phyloP scores from a whole-genome alignment of 2,329 filamentous ascomycete genomes.

The Cordyceps cateniannulata region DNA sequence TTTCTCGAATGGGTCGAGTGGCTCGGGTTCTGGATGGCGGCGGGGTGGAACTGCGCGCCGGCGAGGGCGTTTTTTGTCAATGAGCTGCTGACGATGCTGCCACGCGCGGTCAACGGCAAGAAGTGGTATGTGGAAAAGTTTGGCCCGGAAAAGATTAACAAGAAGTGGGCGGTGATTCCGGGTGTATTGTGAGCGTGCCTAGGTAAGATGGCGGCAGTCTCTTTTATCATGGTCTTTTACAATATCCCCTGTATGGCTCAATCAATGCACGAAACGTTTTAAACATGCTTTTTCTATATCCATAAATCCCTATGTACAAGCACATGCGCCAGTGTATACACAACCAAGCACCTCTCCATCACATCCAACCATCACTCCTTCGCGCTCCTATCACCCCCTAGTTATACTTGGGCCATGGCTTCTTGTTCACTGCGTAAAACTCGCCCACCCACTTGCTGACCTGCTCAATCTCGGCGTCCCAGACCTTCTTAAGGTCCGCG shows the following conservation, averaged over 20 bases:
- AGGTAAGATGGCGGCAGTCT: no score
- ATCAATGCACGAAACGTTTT: no score
- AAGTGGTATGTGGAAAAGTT: slow-evolving; percentile 86
- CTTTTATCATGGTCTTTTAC: no score
- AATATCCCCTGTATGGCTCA: no score
- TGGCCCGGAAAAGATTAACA: slow-evolving; percentile 71
- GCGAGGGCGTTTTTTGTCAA: slow-evolving; percentile 80
- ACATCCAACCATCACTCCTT: not conserved
- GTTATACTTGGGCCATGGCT: not conserved
- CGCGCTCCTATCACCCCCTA: not conserved
- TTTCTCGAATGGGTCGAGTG: slow-evolving; percentile 97
- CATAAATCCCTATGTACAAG: not conserved
- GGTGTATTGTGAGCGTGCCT: slow-evolving; percentile 36
- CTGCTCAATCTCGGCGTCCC: slow-evolving; percentile 43
- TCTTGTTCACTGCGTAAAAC: slow-evolving; percentile 30
- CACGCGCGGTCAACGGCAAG: slow-evolving; percentile 72
- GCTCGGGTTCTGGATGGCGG: slow-evolving; percentile 77
- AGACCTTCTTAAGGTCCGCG: slow-evolving; percentile 48
- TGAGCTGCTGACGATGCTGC: slow-evolving; percentile 84
- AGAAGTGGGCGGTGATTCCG: slow-evolving; percentile 64
- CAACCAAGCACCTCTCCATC: not conserved
- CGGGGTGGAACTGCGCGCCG: slow-evolving; percentile 61
- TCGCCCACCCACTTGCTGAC: slow-evolving; percentile 58
- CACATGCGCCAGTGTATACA: not conserved
- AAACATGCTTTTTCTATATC: not conserved